Base-by-base conservation (phyloP, 371 early-diverging fungal genomes). In the Saksenaea vasiformis region DNA sequence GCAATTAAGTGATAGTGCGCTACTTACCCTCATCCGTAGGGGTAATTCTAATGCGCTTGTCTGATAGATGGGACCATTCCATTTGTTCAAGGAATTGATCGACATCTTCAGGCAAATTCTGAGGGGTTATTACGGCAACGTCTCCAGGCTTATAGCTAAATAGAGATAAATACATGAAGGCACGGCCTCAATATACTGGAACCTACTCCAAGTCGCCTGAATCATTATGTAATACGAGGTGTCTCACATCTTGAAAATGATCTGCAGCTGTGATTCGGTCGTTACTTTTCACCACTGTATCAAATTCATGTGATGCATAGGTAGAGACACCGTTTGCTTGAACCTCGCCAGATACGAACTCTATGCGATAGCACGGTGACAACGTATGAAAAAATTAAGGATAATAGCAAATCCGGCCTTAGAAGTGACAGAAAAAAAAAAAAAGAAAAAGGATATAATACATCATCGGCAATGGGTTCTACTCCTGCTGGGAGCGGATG, bases 171-270 rank as follows among this genome's bases (percentile, higher is more conserved):
- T 58, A 59, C 31, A 31, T 28, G 28, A 56, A 24, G 15, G 17
- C 24, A 36, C 36, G n/a, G 31, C 56, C 44, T 22, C n/a, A 56
- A 28, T 24, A 28, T 53, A 36, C n/a, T 31, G 5, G 36, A 35
- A 17, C 56, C 56, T 61, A 73, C 56, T 44, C 65, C 24, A 77
- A 66, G 8, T 68, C 60, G 0, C 67, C 38, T 17, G 66, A 24
- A 36, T 69, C 61, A 8, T 74, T 65, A 7, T 66, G 62, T 11
- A 93, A 73, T 24, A 75, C 84, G 13, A 97, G 56, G 59, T 91
- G 93, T 8, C 96, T 85, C 3, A 94, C 93, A 68, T 97, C 98
- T 74, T 97, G 98, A 65, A 94, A 94, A 66, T 97, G 97, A 35
- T 87, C 86, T 2, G 56, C 38, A 3, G 90, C 71, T 1, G 98